phyloP scores from a whole-genome alignment of 2,329 filamentous ascomycete genomes.

The Colletotrichum chrysophilum region DNA sequence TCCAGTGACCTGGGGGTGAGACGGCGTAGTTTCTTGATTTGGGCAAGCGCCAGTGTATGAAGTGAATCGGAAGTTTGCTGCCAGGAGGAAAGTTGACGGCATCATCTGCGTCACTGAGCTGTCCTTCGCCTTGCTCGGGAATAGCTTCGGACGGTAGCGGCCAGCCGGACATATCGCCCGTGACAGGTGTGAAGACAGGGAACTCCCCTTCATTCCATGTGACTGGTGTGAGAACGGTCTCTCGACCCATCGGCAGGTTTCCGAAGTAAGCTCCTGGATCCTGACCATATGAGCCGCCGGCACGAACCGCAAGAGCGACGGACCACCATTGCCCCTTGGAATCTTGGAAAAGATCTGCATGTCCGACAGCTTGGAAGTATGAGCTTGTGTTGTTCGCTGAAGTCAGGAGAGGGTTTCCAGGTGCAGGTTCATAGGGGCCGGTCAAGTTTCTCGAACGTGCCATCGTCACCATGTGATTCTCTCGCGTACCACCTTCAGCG shows the following conservation, averaged over 20 bases:
- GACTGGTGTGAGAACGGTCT: conserved; percentile 45
- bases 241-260: conserved; percentile 45
- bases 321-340: conserved; percentile 43
- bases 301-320: conserved; percentile 44
- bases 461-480: conserved; percentile 54
- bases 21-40: conserved; percentile 47
- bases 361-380: conserved; percentile 59
- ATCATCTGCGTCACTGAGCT: conserved; percentile 48
- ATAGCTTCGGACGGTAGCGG: conserved; percentile 38
- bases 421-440: conserved; percentile 49
- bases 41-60: conserved; percentile 62
- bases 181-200: conserved; percentile 31
- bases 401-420: conserved; percentile 50
- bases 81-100: conserved; percentile 49
- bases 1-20: conserved; percentile 45
- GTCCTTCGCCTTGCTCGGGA: conserved; percentile 38
- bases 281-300: conserved; percentile 30
- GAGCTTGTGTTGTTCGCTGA: conserved; percentile 45
- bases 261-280: conserved; percentile 36
- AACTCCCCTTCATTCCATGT: conserved; percentile 38
- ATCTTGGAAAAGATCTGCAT: conserved; percentile 63
- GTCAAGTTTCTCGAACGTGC: conserved; percentile 44
- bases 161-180: conserved; percentile 39
- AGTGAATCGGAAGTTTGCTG: conserved; percentile 53
- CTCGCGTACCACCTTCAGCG: conserved; percentile 56